Base-by-base conservation (phyloP, 2,329 filamentous ascomycete species). In the Hypoxylon sp. region DNA sequence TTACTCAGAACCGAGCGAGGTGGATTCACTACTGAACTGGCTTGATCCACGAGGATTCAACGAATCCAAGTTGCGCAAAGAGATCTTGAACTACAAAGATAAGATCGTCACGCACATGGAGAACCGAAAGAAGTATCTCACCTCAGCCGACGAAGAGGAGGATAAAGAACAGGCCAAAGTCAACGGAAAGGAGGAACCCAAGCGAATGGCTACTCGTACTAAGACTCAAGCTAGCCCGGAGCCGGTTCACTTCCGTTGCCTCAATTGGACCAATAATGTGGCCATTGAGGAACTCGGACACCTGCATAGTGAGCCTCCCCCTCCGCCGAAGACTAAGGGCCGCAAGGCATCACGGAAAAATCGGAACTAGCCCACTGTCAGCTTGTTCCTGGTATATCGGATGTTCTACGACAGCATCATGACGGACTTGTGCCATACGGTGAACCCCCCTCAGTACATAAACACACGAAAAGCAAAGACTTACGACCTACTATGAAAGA, bases 21-120 rank as follows among this genome's bases (percentile, higher is more conserved):
- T 99, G 4, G 92, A 96, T 67, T 87, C 87, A 57, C 86, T 99
- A 17, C 89, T 98, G 68, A 87, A 87, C 57, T 99, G 96, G 94
- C 86, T 99, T 3, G 95, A 99, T 75, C 87, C 90, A 11, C 91
- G 93, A 14, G 96, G 96, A 1, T 85, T 91, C 70, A 94, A 97
- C 70, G 96, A 99, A 80, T 82, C 91, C 69, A 94, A 93, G 76
- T 84, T 99, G 53, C 89, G 91, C 67, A 98, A 98, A 80, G 95
- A 98, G 78, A 86, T 99, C 3, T 83, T 91, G 55, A 81, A 85
- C 19, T 97, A 91, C 82, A 90, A 89, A 55, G 90, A 94, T 43
- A 88, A 89, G 74, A 97, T 98, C 69, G 82, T 86, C 23, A 86
- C 87, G 68, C 89, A 94, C 75, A 98, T 98, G 94, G 85, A 90